Evolutionary conservation across 1,284 basidiomycete genomes (phyloP), one percentile per base, ranked within the genome.

Genomic region (Tilletiopsis washingtonensis): DNA sequence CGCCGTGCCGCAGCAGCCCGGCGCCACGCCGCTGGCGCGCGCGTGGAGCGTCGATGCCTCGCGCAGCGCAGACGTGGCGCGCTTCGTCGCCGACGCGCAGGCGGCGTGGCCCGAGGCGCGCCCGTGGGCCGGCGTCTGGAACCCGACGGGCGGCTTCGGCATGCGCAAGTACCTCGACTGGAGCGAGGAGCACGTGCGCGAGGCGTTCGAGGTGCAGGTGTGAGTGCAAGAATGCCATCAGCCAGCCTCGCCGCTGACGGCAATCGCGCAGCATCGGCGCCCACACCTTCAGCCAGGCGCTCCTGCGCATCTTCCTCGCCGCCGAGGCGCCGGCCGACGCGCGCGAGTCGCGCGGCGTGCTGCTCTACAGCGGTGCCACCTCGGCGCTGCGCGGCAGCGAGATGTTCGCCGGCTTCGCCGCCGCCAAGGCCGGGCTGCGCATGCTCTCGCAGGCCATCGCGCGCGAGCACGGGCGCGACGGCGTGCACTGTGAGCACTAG

Each of bases 381-480:
- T 15, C 46, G 11, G 9, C 46, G 14, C 37, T 47, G 2, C 7
- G 21, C n/a, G 46, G 46, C 17, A 15, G 17, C 17, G 38, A 21
- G 7, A 47, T 42, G 14, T 42, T 47, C 19, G 6, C 27, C 41
- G 25, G 34, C 17, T 47, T 47, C 21, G 32, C 46, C 4, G 36
- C 32, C 23, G 37, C 46, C 4, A 47, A 40, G n/a, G 37, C 39
- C 21, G 46, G 38, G 7, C 24, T 47, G 21, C n/a, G 34, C 14
- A 19, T 23, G 3, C n/a, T 47, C 15, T 3, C 39, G 3, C 27
- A 47, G 32, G 26, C 34, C 41, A 14, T 39, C 9, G 46, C 46
- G 39, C 38, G 46, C 25, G 46, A 47, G 24, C 39, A 42, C 26
- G 46, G 46, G 24, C n/a, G 7, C 14, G 14, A 47, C 23, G 46